Evolutionary conservation across 164 flowering plant species (phyloP), one percentile per base, ranked within the genome.

Genomic region (Aristolochia fimbriata): DNA sequence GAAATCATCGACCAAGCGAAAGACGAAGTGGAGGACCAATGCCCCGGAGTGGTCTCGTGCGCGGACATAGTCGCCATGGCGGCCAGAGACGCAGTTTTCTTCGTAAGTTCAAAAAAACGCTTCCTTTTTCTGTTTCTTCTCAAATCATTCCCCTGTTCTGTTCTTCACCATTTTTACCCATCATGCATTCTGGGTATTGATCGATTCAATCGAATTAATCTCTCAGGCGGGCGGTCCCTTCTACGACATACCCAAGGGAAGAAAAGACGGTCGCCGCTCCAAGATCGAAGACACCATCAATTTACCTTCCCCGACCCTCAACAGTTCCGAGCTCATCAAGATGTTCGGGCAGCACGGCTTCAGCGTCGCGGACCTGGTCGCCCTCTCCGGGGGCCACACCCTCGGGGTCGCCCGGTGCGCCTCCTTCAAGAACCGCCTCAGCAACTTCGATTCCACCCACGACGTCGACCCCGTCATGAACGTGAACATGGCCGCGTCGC

Each of bases 11-110:
- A 91, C 43, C 75, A 74, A 11, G 78, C 74, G 0, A 91, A 91
- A 62, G 73, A 77, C 7, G 62, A 71, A 61, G 60, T 87, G 13
- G 96, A 91, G 62, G 61, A 65, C 6, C 83, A 70, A 56, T 88
- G 96, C 59, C 96, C 95, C 2, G 88, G 91, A 12, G 82, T 82
- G 9, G 95, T 88, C 55, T 88, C 96, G 0, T 91, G 98, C 57
- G 90, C 98, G 52, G 98, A 91, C 62, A 83, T 91, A 50, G 50
- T 91, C 19, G 88, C 95, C 0, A 82, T 91, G 88, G 92, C 91
- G n/a, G 88, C 95, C 0, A 77, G 87, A 67, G 91, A 88, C 63
- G 95, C 95, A 17, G 83, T 91, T 31, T 71, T 88, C 63, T 78
- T 72, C 70, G 96, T 85, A 78, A 64, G 70, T 16, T 45, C 31